phyloP scores from a whole-genome alignment of 2,329 filamentous ascomycete species.

The Ophiocordyceps camponoti-rufipedis region DNA sequence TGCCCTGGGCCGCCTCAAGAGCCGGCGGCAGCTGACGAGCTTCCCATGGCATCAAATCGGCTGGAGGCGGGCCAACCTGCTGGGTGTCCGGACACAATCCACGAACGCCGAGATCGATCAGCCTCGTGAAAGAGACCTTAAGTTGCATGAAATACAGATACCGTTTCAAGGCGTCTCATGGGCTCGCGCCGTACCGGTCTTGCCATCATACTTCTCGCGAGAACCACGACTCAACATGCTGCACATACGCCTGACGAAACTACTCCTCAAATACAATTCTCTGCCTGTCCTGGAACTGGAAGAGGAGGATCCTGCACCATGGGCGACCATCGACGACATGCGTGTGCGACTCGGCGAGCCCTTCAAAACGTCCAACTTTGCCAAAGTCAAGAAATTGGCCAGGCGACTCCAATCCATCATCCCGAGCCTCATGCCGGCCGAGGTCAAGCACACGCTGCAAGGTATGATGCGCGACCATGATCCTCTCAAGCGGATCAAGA shows the following conservation, averaged over 20 bases:
- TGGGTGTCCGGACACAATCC: constrained; percentile 8
- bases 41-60: constrained; percentile 12
- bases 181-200: constrained; percentile 64
- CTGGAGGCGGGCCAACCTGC: constrained; percentile 7
- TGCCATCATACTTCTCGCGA: constrained; percentile 88
- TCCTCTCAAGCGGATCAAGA: constrained; percentile 44
- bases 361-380: constrained; percentile 62
- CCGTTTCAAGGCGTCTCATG: constrained; percentile 20
- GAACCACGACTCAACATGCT: constrained; percentile 75
- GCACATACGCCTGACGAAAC: constrained; percentile 51
- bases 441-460: constrained; percentile 45
- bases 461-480: constrained; percentile 62
- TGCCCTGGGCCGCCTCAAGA: constrained; percentile 17
- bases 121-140: constrained; percentile 3
- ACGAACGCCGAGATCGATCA: constrained; percentile 5
- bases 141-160: constrained; percentile 8
- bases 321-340: constrained; percentile 66
- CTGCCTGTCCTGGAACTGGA: constrained; percentile 50
- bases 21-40: constrained; percentile 12
- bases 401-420: constrained; percentile 75
- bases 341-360: constrained; percentile 51
- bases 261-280: constrained; percentile 53
- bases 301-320: constrained; percentile 57
- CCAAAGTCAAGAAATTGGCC: constrained; percentile 55
- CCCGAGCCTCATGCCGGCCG: constrained; percentile 52